phyloP scores from a whole-genome alignment of 1,284 basidiomycete species.

The Rhodotorula sp. region DNA sequence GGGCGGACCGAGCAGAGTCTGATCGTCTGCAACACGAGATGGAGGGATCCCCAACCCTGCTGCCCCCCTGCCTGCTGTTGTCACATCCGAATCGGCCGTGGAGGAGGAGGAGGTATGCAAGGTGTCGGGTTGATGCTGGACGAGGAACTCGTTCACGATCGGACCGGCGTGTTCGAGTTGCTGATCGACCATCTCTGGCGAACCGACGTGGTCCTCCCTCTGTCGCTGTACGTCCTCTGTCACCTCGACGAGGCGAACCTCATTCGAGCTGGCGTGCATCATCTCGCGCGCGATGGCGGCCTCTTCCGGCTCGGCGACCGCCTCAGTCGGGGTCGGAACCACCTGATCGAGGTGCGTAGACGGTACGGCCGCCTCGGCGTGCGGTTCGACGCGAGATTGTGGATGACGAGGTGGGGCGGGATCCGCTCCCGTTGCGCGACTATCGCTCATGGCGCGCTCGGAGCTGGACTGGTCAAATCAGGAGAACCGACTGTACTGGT shows the following conservation, averaged over 20 bases:
- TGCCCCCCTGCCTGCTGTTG: not conserved
- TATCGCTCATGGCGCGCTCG: not conserved
- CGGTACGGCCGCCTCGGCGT: not conserved
- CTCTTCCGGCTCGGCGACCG: not conserved
- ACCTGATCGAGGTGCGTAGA: constrained; percentile 3
- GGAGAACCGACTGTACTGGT: not conserved
- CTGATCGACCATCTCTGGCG: not conserved
- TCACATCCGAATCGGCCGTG: not conserved
- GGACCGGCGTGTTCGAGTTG: not conserved
- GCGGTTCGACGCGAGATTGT: not conserved
- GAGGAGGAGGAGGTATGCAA: not conserved
- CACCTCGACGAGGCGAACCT: too few species aligned
- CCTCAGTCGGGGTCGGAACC: too few species aligned
- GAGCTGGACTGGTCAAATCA: not conserved
- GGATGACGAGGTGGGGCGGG: constrained; percentile 1
- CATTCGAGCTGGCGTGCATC: too few species aligned
- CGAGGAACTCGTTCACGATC: not conserved
- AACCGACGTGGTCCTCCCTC: not conserved
- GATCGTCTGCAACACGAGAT: not conserved
- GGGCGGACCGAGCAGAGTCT: not conserved
- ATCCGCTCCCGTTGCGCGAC: not conserved
- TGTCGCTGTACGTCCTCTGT: not conserved
- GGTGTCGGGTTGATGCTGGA: not conserved
- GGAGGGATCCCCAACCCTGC: not conserved
- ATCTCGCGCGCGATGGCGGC: too few species aligned